A percentile compares a stretch with the other conserved stretches of the same genome.
phyloP scores from a whole-genome alignment of 805 yeast genomes.

The Starmera pachycereana region DNA sequence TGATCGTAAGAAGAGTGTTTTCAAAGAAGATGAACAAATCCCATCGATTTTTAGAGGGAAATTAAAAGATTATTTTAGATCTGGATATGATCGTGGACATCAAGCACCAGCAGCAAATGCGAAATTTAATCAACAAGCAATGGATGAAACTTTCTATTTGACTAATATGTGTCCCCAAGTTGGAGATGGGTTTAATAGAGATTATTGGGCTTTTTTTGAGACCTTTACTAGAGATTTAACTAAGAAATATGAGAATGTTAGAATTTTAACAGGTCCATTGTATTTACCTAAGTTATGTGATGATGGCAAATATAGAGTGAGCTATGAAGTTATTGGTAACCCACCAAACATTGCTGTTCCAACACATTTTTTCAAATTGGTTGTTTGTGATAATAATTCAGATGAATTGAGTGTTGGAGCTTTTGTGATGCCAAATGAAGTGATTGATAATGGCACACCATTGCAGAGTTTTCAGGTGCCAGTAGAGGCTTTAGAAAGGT shows the following conservation, averaged over 20 bases:
- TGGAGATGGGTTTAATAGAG: slow-evolving; percentile 95
- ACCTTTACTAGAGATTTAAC: slow-evolving; percentile 78
- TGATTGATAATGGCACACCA: slow-evolving; percentile 60
- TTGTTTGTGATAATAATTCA: slow-evolving; percentile 60
- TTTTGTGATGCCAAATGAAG: slow-evolving; percentile 86
- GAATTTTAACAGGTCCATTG: slow-evolving; percentile 90
- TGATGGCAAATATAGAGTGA: slow-evolving; percentile 79
- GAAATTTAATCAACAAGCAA: slow-evolving; percentile 77
- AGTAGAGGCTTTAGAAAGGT: slow-evolving; percentile 76
- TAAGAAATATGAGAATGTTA: slow-evolving; percentile 56
- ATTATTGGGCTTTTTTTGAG: slow-evolving; percentile 96
- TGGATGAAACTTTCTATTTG: slow-evolving; percentile 88
- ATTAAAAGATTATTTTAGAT: slow-evolving; percentile 80
- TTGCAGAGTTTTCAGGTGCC: slow-evolving; percentile 78
- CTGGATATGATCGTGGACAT: slow-evolving; percentile 96
- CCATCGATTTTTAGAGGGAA: slow-evolving; percentile 70
- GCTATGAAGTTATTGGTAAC: slow-evolving; percentile 89
- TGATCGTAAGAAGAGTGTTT: slow-evolving; percentile 72
- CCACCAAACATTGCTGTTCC: slow-evolving; percentile 97
- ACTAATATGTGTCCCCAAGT: slow-evolving; percentile 96
- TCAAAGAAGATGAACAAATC: slow-evolving; percentile 76
- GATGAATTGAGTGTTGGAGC: slow-evolving; percentile 67
- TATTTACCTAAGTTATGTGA: slow-evolving; percentile 66
- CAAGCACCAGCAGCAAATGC: slow-evolving; percentile 98
- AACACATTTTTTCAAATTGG: slow-evolving; percentile 87